Conservation (phyloP, 176 grass and related monocot genomes). For the Metroxylon sagu region DNA sequence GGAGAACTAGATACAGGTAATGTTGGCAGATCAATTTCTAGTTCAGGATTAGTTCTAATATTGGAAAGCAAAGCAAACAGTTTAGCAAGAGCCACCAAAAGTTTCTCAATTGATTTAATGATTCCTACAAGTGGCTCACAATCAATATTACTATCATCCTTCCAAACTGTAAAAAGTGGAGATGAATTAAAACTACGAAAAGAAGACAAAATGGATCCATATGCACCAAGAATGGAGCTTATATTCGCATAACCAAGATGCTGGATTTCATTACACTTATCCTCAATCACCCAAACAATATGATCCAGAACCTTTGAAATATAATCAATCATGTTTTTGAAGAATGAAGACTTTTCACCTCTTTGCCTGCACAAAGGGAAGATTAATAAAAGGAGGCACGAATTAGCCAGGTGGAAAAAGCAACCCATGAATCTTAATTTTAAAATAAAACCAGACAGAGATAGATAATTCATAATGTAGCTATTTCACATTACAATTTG, state of each 20-base stretch:
- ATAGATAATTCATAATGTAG: too few species aligned
- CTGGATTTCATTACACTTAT: slow-evolving; percentile 47
- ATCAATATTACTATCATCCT: slow-evolving; percentile 26
- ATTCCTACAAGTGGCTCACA: slow-evolving; percentile 32
- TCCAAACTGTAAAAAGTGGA: slow-evolving; percentile 50
- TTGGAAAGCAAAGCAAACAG: slow-evolving; percentile 49
- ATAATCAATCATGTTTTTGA: slow-evolving; percentile 37
- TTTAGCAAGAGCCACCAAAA: slow-evolving; percentile 51
- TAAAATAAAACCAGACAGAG: too few species aligned
- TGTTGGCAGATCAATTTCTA: slow-evolving; percentile 28
- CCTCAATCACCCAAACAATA: slow-evolving; percentile 45
- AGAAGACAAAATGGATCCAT: slow-evolving; percentile 38
- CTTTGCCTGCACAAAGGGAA: slow-evolving; percentile 36
- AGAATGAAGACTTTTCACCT: slow-evolving; percentile 50
- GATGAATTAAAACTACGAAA: slow-evolving; percentile 52
- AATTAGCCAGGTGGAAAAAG: too few species aligned
- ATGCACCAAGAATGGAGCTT: slow-evolving; percentile 44
- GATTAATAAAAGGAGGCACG: neutral
- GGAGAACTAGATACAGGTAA: slow-evolving; percentile 34
- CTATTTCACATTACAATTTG: too few species aligned
- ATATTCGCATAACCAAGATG: slow-evolving; percentile 38
- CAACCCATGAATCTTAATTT: too few species aligned
- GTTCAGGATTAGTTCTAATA: slow-evolving; percentile 34
- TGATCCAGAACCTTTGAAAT: slow-evolving; percentile 44
- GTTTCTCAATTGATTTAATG: slow-evolving; percentile 47